Evolutionary conservation across 352 stramenopile genomes (phyloP).

Genomic region (Saprolegnia parasitica): DNA sequence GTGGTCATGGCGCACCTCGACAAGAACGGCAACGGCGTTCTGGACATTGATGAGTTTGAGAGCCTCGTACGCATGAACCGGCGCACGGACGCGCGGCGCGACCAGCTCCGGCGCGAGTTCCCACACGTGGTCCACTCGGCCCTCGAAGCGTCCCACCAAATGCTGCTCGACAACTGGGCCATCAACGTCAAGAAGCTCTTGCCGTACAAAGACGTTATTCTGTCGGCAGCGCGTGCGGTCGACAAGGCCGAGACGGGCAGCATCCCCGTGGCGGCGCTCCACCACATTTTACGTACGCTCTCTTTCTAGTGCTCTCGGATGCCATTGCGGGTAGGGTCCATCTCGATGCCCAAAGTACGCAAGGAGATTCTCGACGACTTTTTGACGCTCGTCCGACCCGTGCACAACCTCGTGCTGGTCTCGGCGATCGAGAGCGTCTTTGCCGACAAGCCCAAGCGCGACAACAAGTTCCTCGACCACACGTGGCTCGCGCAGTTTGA

Average conservation of each 20-base stretch:
- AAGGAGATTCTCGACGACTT: constrained; percentile 15
- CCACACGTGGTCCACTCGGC: constrained; percentile 14
- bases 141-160: constrained; percentile 5
- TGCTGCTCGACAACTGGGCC: constrained; percentile 14
- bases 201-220: constrained; percentile 1
- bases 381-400: not conserved
- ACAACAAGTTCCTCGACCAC: constrained; percentile 74
- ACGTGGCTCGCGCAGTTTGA: constrained; percentile 79
- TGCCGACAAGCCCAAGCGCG: constrained; percentile 50
- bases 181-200: constrained; percentile 10
- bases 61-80: constrained; percentile 68
- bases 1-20: constrained; percentile 76
- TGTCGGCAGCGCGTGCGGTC: not conserved
- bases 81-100: constrained; percentile 60
- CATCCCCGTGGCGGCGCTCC: not conserved
- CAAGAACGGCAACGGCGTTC: constrained; percentile 76
- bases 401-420: constrained; percentile 24
- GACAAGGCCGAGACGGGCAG: constrained; percentile 4
- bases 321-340: not conserved
- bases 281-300: not conserved
- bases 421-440: constrained; percentile 13
- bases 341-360: constrained; percentile 10
- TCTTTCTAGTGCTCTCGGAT: not conserved
- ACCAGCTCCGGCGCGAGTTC: constrained; percentile 45
- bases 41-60: constrained; percentile 84